A percentile compares a stretch with the other conserved stretches of the same genome.
phyloP scores from a whole-genome alignment of 106 monocot species.

The Cymbidium sinense region DNA sequence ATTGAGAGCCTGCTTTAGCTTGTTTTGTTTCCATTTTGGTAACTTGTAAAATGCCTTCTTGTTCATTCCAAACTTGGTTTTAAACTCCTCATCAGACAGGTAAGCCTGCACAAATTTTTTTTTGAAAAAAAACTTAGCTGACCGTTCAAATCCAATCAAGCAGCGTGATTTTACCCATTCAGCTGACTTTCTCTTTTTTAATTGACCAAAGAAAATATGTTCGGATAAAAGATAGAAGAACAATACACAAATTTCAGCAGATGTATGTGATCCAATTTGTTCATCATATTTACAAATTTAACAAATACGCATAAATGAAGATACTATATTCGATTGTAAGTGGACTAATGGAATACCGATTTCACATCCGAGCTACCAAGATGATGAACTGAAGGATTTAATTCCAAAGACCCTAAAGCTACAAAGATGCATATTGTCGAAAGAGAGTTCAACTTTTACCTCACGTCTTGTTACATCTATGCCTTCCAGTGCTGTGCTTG shows the following conservation, averaged over 20 bases:
- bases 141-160: not conserved
- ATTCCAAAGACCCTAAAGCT: not conserved
- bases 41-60: slow-evolving; percentile 25
- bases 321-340: too few species aligned
- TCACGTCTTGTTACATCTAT: slow-evolving; percentile 27
- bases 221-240: too few species aligned
- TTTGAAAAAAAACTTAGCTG: not conserved
- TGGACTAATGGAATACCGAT: too few species aligned
- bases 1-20: slow-evolving; percentile 18
- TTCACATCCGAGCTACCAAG: too few species aligned
- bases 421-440: not conserved
- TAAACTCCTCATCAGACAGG: slow-evolving; percentile 19
- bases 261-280: not conserved
- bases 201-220: too few species aligned
- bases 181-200: too few species aligned
- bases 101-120: slow-evolving; percentile 27
- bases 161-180: not conserved
- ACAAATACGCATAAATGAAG: not conserved
- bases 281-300: not conserved
- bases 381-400: not conserved
- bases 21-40: slow-evolving; percentile 34
- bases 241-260: too few species aligned
- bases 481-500: slow-evolving; percentile 7
- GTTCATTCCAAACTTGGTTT: slow-evolving; percentile 27
- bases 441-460: slow-evolving; percentile 8